Evolutionary conservation across 2,329 filamentous ascomycete species (phyloP), one percentile per base, ranked within the genome.

Genomic region (Monilinia vaccinii-corymbosi): DNA sequence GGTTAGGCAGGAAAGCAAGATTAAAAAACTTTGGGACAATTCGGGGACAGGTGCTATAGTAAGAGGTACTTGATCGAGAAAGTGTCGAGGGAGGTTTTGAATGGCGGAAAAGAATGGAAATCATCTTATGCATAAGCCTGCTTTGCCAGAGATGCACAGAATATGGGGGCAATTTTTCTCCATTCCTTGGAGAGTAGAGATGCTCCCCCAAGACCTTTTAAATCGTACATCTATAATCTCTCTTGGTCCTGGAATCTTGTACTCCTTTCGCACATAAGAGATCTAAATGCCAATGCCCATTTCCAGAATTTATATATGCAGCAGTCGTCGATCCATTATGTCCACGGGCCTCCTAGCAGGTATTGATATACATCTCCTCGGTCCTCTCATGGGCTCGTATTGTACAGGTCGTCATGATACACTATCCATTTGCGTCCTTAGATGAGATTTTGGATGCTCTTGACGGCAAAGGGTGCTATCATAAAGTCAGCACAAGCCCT

Each of bases 381-480:
- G 21, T 36, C 53, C 28, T 40, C 16, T 28, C 42, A 34, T n/a
- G 36, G 56, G 28, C 11, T 60, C 28, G 44, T 62, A 55, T 49
- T 53, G 46, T 60, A 63, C 56, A 58, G 23, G 55, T 50, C 34
- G 32, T 51, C 36, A 21, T 56, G 45, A 57, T 49, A 52, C 31
- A 34, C 34, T 38, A 25, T 44, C 32, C 25, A 25, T 14, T n/a
- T 57, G 28, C 13, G 36, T 31, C 56, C 57, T 70, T 75, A 79
- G 49, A 79, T 70, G 60, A 82, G 74, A 68, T 79, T 81, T 68
- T 74, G 75, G 57, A 79, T 75, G 65, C 78, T 79, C 66, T 82
- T 78, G 68, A 83, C 73, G 31, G 78, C 76, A 69, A 82, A 82
- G 2, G 81, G 81, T 61, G 81, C 81, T 82, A 65, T 44, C 56